Evolutionary conservation across 2,329 filamentous ascomycete species (phyloP).

Genomic region (Sclerotinia nivalis): DNA sequence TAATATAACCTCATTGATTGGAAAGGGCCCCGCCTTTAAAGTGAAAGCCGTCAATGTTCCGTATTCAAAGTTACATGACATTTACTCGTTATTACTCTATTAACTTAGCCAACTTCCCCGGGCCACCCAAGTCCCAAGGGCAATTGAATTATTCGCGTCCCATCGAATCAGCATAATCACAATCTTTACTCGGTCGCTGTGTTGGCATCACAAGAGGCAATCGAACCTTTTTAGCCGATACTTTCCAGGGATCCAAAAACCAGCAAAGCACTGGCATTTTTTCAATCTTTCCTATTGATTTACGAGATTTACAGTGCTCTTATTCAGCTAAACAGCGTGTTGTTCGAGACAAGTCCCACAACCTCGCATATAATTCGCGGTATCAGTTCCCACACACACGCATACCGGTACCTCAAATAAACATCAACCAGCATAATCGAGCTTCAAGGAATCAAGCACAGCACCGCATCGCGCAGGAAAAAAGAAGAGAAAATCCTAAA

Average conservation of each 20-base stretch:
- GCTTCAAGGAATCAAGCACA: slow-evolving; percentile 3
- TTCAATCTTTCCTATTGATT: neutral
- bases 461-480: slow-evolving; percentile 10
- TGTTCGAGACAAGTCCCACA: slow-evolving; percentile 23
- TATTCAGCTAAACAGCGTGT: slow-evolving; percentile 15
- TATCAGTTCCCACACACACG: slow-evolving; percentile 4
- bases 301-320: neutral
- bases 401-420: neutral
- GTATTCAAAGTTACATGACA: neutral
- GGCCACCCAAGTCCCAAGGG: neutral
- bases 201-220: slow-evolving; percentile 35
- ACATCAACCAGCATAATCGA: slow-evolving; percentile 16
- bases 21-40: slow-evolving; percentile 2
- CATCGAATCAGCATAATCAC: slow-evolving; percentile 21
- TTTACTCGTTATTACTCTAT: neutral
- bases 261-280: neutral
- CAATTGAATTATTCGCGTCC: neutral
- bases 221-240: slow-evolving; percentile 24
- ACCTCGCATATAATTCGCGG: slow-evolving; percentile 11
- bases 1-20: slow-evolving; percentile 14
- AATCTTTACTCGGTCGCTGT: slow-evolving; percentile 25
- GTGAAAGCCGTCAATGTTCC: neutral
- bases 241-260: slow-evolving; percentile 16
- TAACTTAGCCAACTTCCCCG: neutral
- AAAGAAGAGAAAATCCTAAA: neutral